Evolutionary conservation across 179 eudicot genomes (phyloP).

Genomic region (Silene vulgaris): DNA sequence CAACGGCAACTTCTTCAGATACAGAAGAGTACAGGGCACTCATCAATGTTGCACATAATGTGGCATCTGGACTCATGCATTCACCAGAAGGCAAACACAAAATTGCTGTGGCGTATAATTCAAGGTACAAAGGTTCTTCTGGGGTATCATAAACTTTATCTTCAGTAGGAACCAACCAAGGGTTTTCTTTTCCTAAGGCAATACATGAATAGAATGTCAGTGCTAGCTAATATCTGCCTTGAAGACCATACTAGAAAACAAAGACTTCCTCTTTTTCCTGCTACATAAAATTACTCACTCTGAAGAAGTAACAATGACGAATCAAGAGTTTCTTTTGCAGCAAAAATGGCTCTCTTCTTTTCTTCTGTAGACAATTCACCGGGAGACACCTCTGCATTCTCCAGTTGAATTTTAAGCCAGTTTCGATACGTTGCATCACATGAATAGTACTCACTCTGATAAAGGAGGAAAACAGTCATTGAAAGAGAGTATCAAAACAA

Average conservation of each 20-base stretch:
- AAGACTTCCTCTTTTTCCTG: not conserved
- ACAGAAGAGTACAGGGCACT: slow-evolving; percentile 84
- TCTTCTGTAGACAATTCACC: slow-evolving; percentile 64
- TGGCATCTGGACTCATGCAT: slow-evolving; percentile 84
- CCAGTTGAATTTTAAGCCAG: slow-evolving; percentile 75
- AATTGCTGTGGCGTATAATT: slow-evolving; percentile 79
- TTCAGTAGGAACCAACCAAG: slow-evolving; percentile 71
- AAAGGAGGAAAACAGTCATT: slow-evolving; percentile 3
- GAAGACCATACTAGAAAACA: not conserved
- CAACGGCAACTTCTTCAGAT: slow-evolving; percentile 55
- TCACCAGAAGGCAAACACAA: slow-evolving; percentile 84
- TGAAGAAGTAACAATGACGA: slow-evolving; percentile 58
- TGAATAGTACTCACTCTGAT: slow-evolving; percentile 77
- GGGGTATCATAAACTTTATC: slow-evolving; percentile 41
- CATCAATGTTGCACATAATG: slow-evolving; percentile 76
- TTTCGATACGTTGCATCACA: slow-evolving; percentile 95
- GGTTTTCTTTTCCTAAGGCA: slow-evolving; percentile 56
- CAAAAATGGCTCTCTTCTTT: slow-evolving; percentile 50
- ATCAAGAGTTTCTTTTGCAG: slow-evolving; percentile 60
- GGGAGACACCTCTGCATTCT: slow-evolving; percentile 60
- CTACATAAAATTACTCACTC: slow-evolving; percentile 48
- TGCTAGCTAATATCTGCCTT: not conserved
- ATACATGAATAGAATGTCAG: slow-evolving; percentile 2
- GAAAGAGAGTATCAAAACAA: not conserved
- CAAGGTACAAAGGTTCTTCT: slow-evolving; percentile 61